These are phyloP conservation scores for Candida ortonii DNA, from an alignment of 805 yeast genomes.

Conservation along the genomic window DNA sequence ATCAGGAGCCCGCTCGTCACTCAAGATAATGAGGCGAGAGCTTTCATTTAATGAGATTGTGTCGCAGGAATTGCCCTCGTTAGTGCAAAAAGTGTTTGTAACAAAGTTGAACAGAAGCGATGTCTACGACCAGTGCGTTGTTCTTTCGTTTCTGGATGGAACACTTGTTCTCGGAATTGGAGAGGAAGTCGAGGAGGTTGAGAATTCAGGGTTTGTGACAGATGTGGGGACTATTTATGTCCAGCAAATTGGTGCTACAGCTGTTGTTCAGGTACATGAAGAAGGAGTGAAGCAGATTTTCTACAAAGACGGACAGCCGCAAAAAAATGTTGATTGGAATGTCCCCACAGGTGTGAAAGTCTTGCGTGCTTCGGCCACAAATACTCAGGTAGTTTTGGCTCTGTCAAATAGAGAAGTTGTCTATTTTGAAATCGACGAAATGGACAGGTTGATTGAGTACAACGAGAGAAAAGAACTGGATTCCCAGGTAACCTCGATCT, in stretches of 20 bases:
- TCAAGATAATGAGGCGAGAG: slow-evolving; percentile 55
- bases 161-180: slow-evolving; percentile 77
- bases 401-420: slow-evolving; percentile 71
- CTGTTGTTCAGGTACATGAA: slow-evolving; percentile 70
- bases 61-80: slow-evolving; percentile 69
- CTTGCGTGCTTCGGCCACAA: slow-evolving; percentile 56
- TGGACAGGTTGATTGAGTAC: slow-evolving; percentile 68
- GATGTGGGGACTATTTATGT: slow-evolving; percentile 64
- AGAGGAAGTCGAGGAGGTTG: slow-evolving; percentile 73
- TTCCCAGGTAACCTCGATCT: slow-evolving; percentile 46
- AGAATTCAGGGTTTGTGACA: slow-evolving; percentile 52
- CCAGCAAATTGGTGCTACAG: slow-evolving; percentile 59
- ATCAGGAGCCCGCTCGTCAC: slow-evolving; percentile 40
- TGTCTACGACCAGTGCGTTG: slow-evolving; percentile 56
- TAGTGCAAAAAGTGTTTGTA: slow-evolving; percentile 63
- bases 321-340: slow-evolving; percentile 59
- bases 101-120: slow-evolving; percentile 47
- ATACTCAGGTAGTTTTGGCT: slow-evolving; percentile 65
- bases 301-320: slow-evolving; percentile 28
- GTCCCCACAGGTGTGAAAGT: slow-evolving; percentile 78
- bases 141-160: slow-evolving; percentile 60
- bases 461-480: slow-evolving; percentile 56
- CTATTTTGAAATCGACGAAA: slow-evolving; percentile 75
- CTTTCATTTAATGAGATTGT: slow-evolving; percentile 61
- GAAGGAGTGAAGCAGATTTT: slow-evolving; percentile 64